Base-by-base conservation (phyloP, 176 grass and related monocot genomes). In the Avena insularis region DNA sequence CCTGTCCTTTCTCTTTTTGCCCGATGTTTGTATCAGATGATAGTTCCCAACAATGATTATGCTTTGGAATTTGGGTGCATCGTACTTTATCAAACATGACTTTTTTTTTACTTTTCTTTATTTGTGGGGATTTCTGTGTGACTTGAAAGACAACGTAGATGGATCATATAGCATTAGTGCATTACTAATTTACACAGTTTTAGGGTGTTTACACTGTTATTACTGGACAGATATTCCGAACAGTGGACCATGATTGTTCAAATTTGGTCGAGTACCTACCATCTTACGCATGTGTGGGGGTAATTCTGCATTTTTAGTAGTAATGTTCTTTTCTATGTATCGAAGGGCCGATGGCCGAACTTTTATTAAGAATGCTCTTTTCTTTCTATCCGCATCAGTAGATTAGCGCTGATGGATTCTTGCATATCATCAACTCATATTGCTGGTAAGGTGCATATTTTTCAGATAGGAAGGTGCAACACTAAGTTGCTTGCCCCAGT, bases 381-480 rank as follows among this genome's bases (percentile, higher is more conserved):
- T 64, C 61, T 17, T 17, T 67, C 14, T 8, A 67, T 35, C 64
- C 29, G 29, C 27, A 35, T 35, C 6, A 17, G 65, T 69, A 31
- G 65, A 35, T 69, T 19, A 3, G 6, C 65, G 36, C 31, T 35
- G 35, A 70, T 70, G 35, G 35, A 70, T 43, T 43, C 16, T 35
- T 43, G 67, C 31, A 17, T 77, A 56, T 35, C 51, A 77, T 35
- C 0, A 12, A 71, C 38, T 71, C 50, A 6, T 20, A 12, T 0
- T 12, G 15, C 25, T 0, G 72, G 73, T 9, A 85, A 67, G 67
- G 31, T 75, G 83, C 57, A 51, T 7, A 5, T 56, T 16, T 54
- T 17, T 56, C 16, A 56, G 15, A 56, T 56, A 7, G 64, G 17
- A 85, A 67, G 57, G 46, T 76, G 88, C 35, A 51, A 46, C 27